These are phyloP conservation scores for Thermomyces lanuginosus DNA, from an alignment of 2,329 filamentous ascomycete genomes.

Conservation along the genomic window DNA sequence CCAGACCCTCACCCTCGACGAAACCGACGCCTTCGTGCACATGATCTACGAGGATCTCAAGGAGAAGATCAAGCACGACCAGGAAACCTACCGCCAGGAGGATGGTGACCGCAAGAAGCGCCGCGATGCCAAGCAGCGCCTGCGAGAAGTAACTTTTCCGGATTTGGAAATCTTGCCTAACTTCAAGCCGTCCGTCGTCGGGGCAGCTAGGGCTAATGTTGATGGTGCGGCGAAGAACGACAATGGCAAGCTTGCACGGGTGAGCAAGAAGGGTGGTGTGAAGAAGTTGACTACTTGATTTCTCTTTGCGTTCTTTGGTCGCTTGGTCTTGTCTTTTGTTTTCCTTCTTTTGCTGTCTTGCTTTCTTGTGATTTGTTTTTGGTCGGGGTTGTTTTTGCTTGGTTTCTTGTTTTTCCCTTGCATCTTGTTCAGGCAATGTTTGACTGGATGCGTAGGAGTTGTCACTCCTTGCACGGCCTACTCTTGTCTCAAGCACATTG, in stretches of 20 bases:
- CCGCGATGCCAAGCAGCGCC: no score
- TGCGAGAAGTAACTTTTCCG: slow-evolving; percentile 18
- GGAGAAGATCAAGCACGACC: slow-evolving; percentile 9
- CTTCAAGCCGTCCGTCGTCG: slow-evolving; percentile 8
- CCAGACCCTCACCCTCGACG: slow-evolving; percentile 13
- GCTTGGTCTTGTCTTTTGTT: slow-evolving; percentile 1
- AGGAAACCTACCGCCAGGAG: not conserved
- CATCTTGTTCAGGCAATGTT: no score
- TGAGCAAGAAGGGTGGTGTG: no score
- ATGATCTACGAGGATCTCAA: slow-evolving; percentile 14
- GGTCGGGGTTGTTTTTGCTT: not conserved
- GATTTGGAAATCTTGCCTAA: slow-evolving; percentile 26
- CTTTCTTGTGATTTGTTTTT: not conserved
- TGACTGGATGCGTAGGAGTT: no score
- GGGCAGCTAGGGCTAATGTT: slow-evolving; percentile 1
- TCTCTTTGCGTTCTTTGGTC: no score
- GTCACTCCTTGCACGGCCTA: no score
- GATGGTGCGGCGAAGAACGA: slow-evolving; percentile 6
- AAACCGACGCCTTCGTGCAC: slow-evolving; percentile 15
- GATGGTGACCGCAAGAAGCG: slow-evolving; percentile 4
- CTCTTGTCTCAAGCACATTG: no score
- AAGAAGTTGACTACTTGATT: no score
- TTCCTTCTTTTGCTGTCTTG: not conserved
- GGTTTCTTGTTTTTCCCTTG: not conserved
- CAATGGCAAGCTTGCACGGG: slow-evolving; percentile 4